Evolutionary conservation across 1,284 basidiomycete genomes (phyloP).

Genomic region (Lentinula novae-zelandiae): DNA sequence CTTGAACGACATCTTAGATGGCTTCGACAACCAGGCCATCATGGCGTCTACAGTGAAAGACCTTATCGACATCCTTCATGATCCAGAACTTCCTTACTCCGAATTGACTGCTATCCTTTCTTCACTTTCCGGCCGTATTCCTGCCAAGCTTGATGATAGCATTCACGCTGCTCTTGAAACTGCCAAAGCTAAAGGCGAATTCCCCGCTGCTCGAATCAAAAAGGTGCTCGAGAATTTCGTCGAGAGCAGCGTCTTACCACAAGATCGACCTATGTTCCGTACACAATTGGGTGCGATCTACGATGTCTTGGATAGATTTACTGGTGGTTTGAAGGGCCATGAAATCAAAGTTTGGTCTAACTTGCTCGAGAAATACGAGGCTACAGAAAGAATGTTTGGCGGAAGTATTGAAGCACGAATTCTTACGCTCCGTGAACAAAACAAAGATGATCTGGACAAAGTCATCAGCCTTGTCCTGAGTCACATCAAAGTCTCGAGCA

Average conservation of each 20-base stretch:
- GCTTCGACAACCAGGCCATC: conserved; percentile 90
- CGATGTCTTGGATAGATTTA: conserved; percentile 81
- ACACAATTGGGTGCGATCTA: conserved; percentile 70
- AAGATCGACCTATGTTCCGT: conserved; percentile 78
- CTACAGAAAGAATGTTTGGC: conserved; percentile 90
- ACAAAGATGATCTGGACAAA: conserved; percentile 91
- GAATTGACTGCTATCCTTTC: conserved; percentile 85
- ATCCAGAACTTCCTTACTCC: conserved; percentile 88
- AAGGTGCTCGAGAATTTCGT: conserved; percentile 85
- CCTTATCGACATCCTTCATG: conserved; percentile 72
- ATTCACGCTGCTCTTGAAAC: conserved; percentile 79
- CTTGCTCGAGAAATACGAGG: conserved; percentile 73
- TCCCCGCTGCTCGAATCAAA: conserved; percentile 82
- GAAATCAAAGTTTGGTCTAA: conserved; percentile 75
- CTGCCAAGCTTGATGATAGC: conserved; percentile 85
- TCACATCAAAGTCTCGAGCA: conserved; percentile 93
- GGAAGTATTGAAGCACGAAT: conserved; percentile 92
- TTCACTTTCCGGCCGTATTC: conserved; percentile 91
- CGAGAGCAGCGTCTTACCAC: conserved; percentile 75
- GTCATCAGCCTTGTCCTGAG: conserved; percentile 88
- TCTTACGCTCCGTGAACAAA: conserved; percentile 84
- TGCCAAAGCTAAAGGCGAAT: conserved; percentile 75
- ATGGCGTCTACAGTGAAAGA: conserved; percentile 85
- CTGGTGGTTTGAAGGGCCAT: conserved; percentile 83
- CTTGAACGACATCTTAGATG: conserved; percentile 90